Conservation (phyloP, 2,329 filamentous ascomycete genomes). For the Aspergillus glaucus region DNA sequence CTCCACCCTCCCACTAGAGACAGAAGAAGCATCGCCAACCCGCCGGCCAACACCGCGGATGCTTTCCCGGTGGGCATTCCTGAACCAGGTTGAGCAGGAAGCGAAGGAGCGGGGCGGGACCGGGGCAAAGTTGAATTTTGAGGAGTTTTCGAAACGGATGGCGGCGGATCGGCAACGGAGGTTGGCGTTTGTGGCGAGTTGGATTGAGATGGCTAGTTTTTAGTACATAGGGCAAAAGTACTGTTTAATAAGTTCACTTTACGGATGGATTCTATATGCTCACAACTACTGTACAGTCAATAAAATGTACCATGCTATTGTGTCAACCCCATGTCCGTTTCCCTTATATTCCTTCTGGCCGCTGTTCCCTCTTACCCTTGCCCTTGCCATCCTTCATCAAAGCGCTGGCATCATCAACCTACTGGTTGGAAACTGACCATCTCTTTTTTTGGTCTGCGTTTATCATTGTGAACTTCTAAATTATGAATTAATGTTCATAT, state of each 20-base stretch:
- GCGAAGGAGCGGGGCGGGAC: constrained; percentile 68
- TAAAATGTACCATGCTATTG: too few relatives aligned
- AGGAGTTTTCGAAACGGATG: constrained; percentile 74
- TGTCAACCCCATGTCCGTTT: too few relatives aligned
- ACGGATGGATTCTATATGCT: neutral
- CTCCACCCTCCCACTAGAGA: constrained; percentile 6
- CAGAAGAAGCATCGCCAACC: constrained; percentile 12
- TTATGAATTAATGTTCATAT: too few relatives aligned
- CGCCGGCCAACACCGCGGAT: constrained; percentile 25
- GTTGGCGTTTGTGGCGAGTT: constrained; percentile 76
- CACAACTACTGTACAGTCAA: too few relatives aligned
- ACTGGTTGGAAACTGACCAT: too few relatives aligned
- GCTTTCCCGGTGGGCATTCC: constrained; percentile 41
- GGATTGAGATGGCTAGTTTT: constrained; percentile 72
- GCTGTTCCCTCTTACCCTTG: too few relatives aligned
- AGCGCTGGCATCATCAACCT: too few relatives aligned
- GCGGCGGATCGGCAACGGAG: constrained; percentile 60
- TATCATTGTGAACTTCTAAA: too few relatives aligned
- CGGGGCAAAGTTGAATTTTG: constrained; percentile 64
- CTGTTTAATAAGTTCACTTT: neutral
- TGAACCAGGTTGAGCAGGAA: constrained; percentile 63
- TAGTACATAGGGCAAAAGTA: constrained; percentile 17
- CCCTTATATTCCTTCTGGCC: too few relatives aligned
- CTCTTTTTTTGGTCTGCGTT: too few relatives aligned
- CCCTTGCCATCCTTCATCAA: too few relatives aligned